These are phyloP conservation scores for Rhodotorula sp. DNA, from an alignment of 1,284 basidiomycete species.

Conservation along the genomic window DNA sequence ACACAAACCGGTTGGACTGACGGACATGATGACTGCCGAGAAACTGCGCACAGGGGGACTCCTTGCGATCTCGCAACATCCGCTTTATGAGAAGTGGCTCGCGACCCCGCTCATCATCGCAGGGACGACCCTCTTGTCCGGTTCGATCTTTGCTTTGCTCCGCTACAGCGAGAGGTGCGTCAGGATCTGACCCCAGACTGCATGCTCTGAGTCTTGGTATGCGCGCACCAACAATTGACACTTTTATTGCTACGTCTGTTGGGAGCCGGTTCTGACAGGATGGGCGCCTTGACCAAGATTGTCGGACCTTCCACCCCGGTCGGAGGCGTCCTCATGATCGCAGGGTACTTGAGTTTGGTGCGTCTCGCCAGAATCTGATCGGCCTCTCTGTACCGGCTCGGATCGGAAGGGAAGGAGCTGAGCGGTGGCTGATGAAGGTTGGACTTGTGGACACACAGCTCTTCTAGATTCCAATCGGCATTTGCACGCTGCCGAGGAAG, in stretches of 20 bases:
- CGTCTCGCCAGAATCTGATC: neutral
- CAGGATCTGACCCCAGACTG: no score
- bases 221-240: neutral
- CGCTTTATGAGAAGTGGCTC: slow-evolving; percentile 24
- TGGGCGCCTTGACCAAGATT: slow-evolving; percentile 29
- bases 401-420: no score
- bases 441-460: no score
- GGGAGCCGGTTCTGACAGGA: neutral
- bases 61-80: slow-evolving; percentile 39
- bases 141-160: slow-evolving; percentile 35
- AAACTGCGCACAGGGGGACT: slow-evolving; percentile 19
- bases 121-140: slow-evolving; percentile 33
- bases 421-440: no score
- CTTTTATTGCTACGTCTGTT: rapidly evolving
- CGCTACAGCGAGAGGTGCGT: slow-evolving; percentile 28
- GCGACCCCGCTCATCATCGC: slow-evolving; percentile 31
- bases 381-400: no score
- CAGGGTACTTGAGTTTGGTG: slow-evolving; percentile 29
- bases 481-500: neutral
- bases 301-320: slow-evolving; percentile 34
- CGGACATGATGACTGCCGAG: no score
- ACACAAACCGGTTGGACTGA: no score
- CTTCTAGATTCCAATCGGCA: neutral
- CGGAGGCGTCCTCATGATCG: slow-evolving; percentile 37
- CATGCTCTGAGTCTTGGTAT: no score